These are phyloP conservation scores for Cyberlindnera amylophila DNA, from an alignment of 805 yeast genomes.

Conservation along the genomic window DNA sequence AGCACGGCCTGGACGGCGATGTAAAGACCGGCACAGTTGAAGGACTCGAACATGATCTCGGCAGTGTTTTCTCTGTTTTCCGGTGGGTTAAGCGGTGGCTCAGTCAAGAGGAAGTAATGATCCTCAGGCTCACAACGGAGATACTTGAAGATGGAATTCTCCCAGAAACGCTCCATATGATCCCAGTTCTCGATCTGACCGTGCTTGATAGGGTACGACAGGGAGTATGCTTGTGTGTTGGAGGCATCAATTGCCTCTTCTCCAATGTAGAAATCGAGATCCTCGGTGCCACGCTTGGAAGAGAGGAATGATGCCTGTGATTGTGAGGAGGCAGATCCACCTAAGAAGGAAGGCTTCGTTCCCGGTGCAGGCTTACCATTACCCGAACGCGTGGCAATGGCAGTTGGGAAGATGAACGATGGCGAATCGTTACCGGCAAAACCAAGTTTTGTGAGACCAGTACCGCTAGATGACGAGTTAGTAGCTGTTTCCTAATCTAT, in stretches of 20 bases:
- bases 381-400: conserved; percentile 68
- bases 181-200: conserved; percentile 99
- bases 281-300: conserved; percentile 83
- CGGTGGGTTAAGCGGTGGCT: conserved; percentile 99
- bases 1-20: conserved; percentile 98
- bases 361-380: conserved; percentile 43
- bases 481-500: conserved; percentile 8
- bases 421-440: conserved; percentile 99
- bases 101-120: conserved; percentile 91
- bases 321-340: conserved; percentile 24
- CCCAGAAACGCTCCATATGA: conserved; percentile 99
- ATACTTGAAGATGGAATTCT: conserved; percentile 92
- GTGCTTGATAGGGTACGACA: conserved; percentile 91
- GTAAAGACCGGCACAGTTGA: conserved; percentile 97
- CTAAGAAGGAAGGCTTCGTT: conserved; percentile 39
- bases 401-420: conserved; percentile 95
- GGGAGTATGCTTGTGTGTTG: conserved; percentile 83
- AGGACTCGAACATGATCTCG: conserved; percentile 97
- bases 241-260: conserved; percentile 92
- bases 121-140: conserved; percentile 98
- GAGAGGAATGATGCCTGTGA: conserved; percentile 23
- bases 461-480: conserved; percentile 60
- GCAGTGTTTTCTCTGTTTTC: conserved; percentile 98
- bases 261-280: conserved; percentile 90
- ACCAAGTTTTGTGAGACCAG: conserved; percentile 95